Evolutionary conservation across 306 rosid genomes (phyloP).

Genomic region (Geum urbanum): DNA sequence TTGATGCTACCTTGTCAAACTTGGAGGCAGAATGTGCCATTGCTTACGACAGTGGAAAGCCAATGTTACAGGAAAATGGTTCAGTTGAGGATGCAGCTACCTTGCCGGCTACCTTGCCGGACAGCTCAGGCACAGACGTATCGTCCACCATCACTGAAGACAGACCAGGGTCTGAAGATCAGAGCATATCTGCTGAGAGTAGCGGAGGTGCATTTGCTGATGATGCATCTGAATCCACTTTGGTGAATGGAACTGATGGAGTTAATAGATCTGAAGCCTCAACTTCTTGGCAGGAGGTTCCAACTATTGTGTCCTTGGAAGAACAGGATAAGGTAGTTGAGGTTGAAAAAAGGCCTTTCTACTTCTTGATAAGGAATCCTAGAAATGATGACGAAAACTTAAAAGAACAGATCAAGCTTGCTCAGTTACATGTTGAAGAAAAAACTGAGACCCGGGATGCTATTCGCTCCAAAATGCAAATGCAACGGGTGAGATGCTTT

Average conservation of each 20-base stretch:
- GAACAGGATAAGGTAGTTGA: conserved; percentile 45
- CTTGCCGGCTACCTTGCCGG: conserved; percentile 1
- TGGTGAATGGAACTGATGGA: conserved; percentile 21
- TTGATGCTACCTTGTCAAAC: conserved; percentile 18
- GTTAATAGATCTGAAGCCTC: conserved; percentile 30
- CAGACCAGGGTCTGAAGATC: conserved; percentile 27
- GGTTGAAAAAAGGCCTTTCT: conserved; percentile 54
- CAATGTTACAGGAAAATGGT: neutral
- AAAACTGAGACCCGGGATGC: conserved; percentile 56
- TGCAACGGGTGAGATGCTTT: conserved; percentile 41
- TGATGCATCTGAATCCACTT: conserved; percentile 23
- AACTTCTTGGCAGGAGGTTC: conserved; percentile 32
- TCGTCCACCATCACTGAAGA: neutral
- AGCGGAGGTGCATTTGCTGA: conserved; percentile 21
- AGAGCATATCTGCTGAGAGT: conserved; percentile 20
- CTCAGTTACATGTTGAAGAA: conserved; percentile 49
- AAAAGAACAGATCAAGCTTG: conserved; percentile 53
- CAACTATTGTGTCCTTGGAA: conserved; percentile 35
- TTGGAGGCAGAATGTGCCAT: conserved; percentile 16
- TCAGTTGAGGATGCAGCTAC: conserved; percentile 10
- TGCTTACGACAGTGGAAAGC: conserved; percentile 7
- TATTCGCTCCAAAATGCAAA: conserved; percentile 48
- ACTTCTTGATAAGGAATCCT: conserved; percentile 59
- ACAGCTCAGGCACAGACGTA: conserved; percentile 3
- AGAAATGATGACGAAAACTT: conserved; percentile 56